Base-by-base conservation (phyloP, 345 rosid species). In the Euphorbia pulcherrima region DNA sequence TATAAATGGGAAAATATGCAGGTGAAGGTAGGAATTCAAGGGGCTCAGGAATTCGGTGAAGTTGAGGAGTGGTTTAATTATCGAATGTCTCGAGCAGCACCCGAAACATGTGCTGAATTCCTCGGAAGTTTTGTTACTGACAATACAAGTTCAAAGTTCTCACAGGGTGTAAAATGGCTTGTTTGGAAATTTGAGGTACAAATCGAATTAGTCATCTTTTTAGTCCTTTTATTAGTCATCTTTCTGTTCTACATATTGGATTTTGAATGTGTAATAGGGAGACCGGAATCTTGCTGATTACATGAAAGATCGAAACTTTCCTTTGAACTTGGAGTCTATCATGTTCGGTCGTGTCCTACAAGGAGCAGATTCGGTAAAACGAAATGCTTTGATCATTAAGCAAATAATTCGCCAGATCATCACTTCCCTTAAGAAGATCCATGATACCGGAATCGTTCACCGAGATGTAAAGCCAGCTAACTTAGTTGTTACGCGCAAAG, bases 21-120 rank as follows among this genome's bases (percentile, higher is more conserved):
- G 96, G 92, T 92, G 73, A 90, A 89, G 78, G 73, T 89, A 56
- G 97, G 90, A 69, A 87, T 89, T 14, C 81, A 81, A 78, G 91
- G 96, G 24, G 99, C 95, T 6, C 83, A 85, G 74, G 91, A 90
- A 84, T 90, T 65, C 77, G 98, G 90, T 37, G 98, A 93, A 23
- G 84, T 74, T 74, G 98, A 93, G 77, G 98, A 93, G 78, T 94
- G 99, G 99, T 94, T 94, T 78, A 94, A 94, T 73, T 94, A 90
- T 81, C 80, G 99, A 69, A 81, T 93, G 64, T 87, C 98, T 35
- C 82, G 98, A 79, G 96, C 98, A 9, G 99, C 99, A 60, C 96
- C 98, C 50, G 98, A 90, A 75, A 89, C 98, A 28, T 92, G 98
- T 73, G 97, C 96, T 7, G 83, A 89, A 68, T 93, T 93, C 74